Conservation (phyloP, 352 stramenopile genomes). For the Phytophthora palmivora region DNA sequence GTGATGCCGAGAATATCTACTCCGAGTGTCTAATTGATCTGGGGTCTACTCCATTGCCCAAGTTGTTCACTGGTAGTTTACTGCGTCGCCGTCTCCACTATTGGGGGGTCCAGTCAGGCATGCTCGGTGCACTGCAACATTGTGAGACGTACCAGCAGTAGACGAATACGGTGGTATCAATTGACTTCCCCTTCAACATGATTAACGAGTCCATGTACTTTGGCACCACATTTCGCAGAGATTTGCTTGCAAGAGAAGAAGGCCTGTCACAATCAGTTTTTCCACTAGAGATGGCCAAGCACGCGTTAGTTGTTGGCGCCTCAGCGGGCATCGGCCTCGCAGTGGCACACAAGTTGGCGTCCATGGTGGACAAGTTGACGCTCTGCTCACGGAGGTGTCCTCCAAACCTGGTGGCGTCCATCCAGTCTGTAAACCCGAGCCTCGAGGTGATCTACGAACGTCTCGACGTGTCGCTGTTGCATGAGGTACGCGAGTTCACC, state of each 20-base stretch:
- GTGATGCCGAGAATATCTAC: slow-evolving; percentile 22
- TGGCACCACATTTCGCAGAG: slow-evolving; percentile 40
- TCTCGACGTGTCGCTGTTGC: slow-evolving; percentile 41
- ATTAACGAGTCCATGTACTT: not conserved
- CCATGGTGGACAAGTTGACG: slow-evolving; percentile 39
- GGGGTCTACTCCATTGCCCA: slow-evolving; percentile 18
- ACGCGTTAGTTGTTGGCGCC: slow-evolving; percentile 39
- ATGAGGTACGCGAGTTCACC: slow-evolving; percentile 40
- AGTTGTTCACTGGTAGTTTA: slow-evolving; percentile 20
- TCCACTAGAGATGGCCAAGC: slow-evolving; percentile 22
- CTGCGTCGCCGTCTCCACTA: slow-evolving; percentile 28
- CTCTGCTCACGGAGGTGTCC: slow-evolving; percentile 34
- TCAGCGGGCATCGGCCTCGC: slow-evolving; percentile 36
- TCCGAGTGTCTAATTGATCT: slow-evolving; percentile 28
- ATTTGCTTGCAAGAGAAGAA: slow-evolving; percentile 18
- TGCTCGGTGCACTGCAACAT: slow-evolving; percentile 21
- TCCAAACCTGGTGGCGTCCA: slow-evolving; percentile 26
- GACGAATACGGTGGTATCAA: slow-evolving; percentile 21
- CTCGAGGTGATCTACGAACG: slow-evolving; percentile 33
- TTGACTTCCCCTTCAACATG: slow-evolving; percentile 7
- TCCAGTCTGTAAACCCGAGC: slow-evolving; percentile 23
- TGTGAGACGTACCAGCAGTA: slow-evolving; percentile 28
- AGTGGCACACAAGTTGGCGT: slow-evolving; percentile 30
- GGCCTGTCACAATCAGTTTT: slow-evolving; percentile 23
- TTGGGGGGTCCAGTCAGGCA: slow-evolving; percentile 15